Conservation (phyloP, 805 yeast species). For the Monosporozyma unispora region DNA sequence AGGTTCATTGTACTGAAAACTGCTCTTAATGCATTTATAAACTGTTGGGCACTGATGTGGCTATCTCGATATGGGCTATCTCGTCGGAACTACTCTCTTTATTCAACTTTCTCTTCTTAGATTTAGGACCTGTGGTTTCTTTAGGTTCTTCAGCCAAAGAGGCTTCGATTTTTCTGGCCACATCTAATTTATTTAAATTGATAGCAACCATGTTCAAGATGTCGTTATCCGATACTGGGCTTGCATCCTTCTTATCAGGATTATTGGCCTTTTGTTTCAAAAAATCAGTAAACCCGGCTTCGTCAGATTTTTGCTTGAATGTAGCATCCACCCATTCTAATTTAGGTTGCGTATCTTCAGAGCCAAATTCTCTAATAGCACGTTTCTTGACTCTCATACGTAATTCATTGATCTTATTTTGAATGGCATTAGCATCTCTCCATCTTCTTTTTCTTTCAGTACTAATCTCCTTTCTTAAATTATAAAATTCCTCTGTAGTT, state of each 20-base stretch:
- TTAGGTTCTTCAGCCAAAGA: conserved; percentile 18
- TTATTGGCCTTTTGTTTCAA: conserved; percentile 4
- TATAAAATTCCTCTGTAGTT: conserved; percentile 13
- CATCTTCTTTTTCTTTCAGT: conserved; percentile 30
- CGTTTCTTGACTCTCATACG: conserved; percentile 68
- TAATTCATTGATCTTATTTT: conserved; percentile 83
- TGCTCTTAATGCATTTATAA: too few species aligned
- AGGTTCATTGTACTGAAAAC: too few species aligned
- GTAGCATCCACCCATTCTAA: conserved; percentile 69
- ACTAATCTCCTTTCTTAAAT: conserved; percentile 21
- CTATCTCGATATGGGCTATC: not conserved
- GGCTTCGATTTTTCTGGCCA: conserved; percentile 22
- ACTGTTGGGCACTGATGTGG: not conserved
- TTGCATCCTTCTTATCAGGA: conserved; percentile 5
- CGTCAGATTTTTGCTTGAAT: conserved; percentile 44
- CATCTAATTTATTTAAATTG: conserved; percentile 20
- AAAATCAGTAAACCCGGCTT: conserved; percentile 4
- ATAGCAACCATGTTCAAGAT: conserved; percentile 24
- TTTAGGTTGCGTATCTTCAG: conserved; percentile 43
- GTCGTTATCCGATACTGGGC: conserved; percentile 23
- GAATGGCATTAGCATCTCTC: conserved; percentile 50
- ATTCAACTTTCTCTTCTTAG: conserved; percentile 8
- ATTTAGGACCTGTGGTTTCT: not conserved
- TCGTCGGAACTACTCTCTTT: not conserved
- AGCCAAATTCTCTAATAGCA: conserved; percentile 61